A percentile compares a stretch with the other conserved stretches of the same genome.
Conservation (phyloP, 2,329 filamentous ascomycete species). For the Fusarium hostae region DNA sequence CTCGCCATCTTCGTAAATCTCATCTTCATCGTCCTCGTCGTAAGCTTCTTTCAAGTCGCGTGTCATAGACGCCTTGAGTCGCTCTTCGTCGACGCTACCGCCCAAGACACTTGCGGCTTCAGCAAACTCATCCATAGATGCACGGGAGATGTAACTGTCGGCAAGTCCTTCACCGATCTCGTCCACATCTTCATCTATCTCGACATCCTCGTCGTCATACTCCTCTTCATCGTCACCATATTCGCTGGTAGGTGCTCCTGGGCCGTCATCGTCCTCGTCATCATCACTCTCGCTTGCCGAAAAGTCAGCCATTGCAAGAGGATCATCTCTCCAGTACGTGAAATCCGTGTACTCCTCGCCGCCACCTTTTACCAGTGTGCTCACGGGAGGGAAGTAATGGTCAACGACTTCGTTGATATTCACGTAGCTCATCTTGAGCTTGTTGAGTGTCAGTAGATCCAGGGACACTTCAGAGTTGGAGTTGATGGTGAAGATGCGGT, state of each 20-base stretch:
- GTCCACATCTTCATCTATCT: slow-evolving; percentile 54
- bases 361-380: slow-evolving; percentile 84
- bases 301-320: slow-evolving; percentile 88
- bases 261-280: slow-evolving; percentile 66
- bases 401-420: slow-evolving; percentile 98
- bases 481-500: slow-evolving; percentile 98
- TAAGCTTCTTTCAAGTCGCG: slow-evolving; percentile 56
- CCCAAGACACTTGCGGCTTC: slow-evolving; percentile 57
- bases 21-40: slow-evolving; percentile 54
- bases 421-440: slow-evolving; percentile 95
- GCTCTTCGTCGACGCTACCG: slow-evolving; percentile 58
- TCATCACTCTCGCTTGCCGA: slow-evolving; percentile 78
- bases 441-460: slow-evolving; percentile 89
- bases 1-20: slow-evolving; percentile 48
- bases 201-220: slow-evolving; percentile 57
- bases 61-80: slow-evolving; percentile 52
- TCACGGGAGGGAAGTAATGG: slow-evolving; percentile 96
- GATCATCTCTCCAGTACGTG: slow-evolving; percentile 90
- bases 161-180: slow-evolving; percentile 51
- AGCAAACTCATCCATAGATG: slow-evolving; percentile 52
- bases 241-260: slow-evolving; percentile 58
- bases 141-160: slow-evolving; percentile 47
- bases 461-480: slow-evolving; percentile 95
- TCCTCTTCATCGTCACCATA: slow-evolving; percentile 60
- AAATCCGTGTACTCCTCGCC: slow-evolving; percentile 98